Percentiles rank a stretch among this genome's conserved stretches.
phyloP scores from a whole-genome alignment of 176 grass and related monocot genomes.

The Triticum dicoccoides region DNA sequence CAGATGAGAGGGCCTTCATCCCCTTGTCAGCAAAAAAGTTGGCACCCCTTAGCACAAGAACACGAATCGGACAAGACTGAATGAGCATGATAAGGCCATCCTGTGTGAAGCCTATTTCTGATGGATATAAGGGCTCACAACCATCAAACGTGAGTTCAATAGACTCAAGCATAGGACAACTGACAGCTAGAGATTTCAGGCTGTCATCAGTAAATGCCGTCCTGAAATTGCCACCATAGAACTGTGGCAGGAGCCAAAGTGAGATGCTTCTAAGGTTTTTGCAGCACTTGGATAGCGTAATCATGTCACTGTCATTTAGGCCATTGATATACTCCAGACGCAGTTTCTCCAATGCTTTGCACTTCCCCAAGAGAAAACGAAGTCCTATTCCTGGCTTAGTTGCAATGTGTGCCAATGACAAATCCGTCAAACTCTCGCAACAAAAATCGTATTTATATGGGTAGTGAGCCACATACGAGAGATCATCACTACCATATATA shows the following conservation, averaged over 20 bases:
- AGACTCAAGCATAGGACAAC: constrained; percentile 36
- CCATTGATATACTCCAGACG: not conserved
- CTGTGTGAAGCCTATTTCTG: constrained; percentile 29
- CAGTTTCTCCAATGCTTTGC: not conserved
- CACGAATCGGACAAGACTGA: constrained; percentile 40
- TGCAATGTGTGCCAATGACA: not conserved
- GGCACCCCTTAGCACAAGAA: constrained; percentile 36
- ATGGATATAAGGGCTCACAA: constrained; percentile 16
- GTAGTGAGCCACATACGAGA: too few species aligned
- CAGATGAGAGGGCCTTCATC: constrained; percentile 36
- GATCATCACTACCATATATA: too few species aligned
- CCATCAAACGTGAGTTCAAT: constrained; percentile 35
- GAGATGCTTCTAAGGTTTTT: not conserved
- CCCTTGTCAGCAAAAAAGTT: constrained; percentile 38
- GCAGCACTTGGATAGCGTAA: not conserved
- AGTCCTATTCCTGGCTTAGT: not conserved
- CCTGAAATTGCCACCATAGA: not conserved
- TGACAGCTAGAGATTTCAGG: constrained; percentile 28
- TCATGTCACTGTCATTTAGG: not conserved
- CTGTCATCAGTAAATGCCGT: not conserved
- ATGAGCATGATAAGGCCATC: constrained; percentile 38
- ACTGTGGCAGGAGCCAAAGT: not conserved
- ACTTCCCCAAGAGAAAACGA: not conserved
- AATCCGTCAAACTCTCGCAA: constrained; percentile 42
- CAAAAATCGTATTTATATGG: too few species aligned